phyloP scores from a whole-genome alignment of 306 rosid genomes.

The Acmispon strigosus region DNA sequence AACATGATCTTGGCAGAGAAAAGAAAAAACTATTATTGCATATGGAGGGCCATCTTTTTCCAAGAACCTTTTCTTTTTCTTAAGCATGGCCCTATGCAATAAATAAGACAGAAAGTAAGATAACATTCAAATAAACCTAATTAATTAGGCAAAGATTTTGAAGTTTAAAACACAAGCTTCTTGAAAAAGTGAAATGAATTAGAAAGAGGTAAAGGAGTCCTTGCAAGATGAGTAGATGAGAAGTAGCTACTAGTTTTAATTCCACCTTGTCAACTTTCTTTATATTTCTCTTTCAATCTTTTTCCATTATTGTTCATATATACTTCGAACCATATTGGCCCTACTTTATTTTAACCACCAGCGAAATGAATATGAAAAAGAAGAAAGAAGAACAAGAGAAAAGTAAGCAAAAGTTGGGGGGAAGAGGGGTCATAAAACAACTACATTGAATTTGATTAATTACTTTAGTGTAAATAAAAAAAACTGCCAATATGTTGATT shows the following conservation, averaged over 20 bases:
- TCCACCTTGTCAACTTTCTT: constrained; percentile 31
- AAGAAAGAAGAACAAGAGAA: neutral
- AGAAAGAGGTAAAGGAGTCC: constrained; percentile 10
- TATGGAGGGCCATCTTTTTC: constrained; percentile 30
- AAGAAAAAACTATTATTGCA: constrained; percentile 17
- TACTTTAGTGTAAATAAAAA: constrained; percentile 22
- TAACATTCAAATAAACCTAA: constrained; percentile 15
- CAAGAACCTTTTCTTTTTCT: neutral
- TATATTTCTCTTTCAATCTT: constrained; percentile 36
- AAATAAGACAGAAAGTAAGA: constrained; percentile 19
- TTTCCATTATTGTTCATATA: constrained; percentile 52
- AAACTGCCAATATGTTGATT: no score
- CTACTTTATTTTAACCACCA: constrained; percentile 47
- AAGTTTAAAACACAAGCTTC: constrained; percentile 12
- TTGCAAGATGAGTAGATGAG: constrained; percentile 40
- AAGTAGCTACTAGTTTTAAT: constrained; percentile 47
- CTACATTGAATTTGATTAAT: constrained; percentile 11
- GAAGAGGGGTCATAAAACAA: constrained; percentile 11
- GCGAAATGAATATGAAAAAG: constrained; percentile 32
- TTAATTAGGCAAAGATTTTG: constrained; percentile 21
- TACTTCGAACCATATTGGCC: constrained; percentile 45
- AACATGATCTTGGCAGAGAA: constrained; percentile 30
- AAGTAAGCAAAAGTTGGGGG: constrained; percentile 26
- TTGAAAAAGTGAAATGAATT: constrained; percentile 22
- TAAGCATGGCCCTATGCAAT: constrained; percentile 18